Evolutionary conservation across 2,329 filamentous ascomycete species (phyloP).

Genomic region (Corinectria fuckeliana): DNA sequence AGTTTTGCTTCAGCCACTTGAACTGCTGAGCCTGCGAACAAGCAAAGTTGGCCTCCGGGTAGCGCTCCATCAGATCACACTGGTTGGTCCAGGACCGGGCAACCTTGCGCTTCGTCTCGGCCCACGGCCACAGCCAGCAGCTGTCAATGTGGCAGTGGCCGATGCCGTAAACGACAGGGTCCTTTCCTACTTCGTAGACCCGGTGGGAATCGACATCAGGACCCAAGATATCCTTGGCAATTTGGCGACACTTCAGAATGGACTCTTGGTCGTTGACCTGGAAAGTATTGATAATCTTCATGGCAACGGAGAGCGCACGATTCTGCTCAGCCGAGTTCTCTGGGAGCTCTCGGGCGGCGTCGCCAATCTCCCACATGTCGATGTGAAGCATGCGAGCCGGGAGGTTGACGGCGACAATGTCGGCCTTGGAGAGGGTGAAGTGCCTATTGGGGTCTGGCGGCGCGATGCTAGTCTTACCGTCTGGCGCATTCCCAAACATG

Average conservation of each 20-base stretch:
- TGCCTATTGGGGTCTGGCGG: slow-evolving; percentile 86
- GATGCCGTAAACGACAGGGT: slow-evolving; percentile 83
- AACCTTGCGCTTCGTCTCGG: slow-evolving; percentile 96
- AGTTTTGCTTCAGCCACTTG: slow-evolving; percentile 93
- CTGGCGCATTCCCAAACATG: slow-evolving; percentile 94
- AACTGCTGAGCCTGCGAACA: slow-evolving; percentile 96
- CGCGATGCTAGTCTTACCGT: slow-evolving; percentile 80
- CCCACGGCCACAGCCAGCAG: slow-evolving; percentile 99
- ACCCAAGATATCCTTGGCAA: slow-evolving; percentile 84
- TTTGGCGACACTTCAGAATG: slow-evolving; percentile 79
- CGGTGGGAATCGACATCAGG: slow-evolving; percentile 79
- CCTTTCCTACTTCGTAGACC: slow-evolving; percentile 79
- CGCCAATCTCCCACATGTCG: slow-evolving; percentile 95
- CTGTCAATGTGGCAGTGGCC: slow-evolving; percentile 98
- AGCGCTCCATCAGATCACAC: slow-evolving; percentile 92
- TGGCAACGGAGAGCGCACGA: slow-evolving; percentile 81
- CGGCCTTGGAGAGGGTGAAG: slow-evolving; percentile 77
- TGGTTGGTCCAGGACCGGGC: slow-evolving; percentile 96
- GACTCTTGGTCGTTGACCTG: slow-evolving; percentile 80
- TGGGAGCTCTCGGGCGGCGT: slow-evolving; percentile 91
- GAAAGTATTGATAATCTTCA: slow-evolving; percentile 89
- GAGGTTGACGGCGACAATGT: slow-evolving; percentile 88
- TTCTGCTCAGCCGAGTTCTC: slow-evolving; percentile 88
- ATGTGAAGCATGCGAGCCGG: slow-evolving; percentile 83
- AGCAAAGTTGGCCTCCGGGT: slow-evolving; percentile 91